Conservation (phyloP, 192 early-diverging fungal genomes). For the Podochytrium sp. region DNA sequence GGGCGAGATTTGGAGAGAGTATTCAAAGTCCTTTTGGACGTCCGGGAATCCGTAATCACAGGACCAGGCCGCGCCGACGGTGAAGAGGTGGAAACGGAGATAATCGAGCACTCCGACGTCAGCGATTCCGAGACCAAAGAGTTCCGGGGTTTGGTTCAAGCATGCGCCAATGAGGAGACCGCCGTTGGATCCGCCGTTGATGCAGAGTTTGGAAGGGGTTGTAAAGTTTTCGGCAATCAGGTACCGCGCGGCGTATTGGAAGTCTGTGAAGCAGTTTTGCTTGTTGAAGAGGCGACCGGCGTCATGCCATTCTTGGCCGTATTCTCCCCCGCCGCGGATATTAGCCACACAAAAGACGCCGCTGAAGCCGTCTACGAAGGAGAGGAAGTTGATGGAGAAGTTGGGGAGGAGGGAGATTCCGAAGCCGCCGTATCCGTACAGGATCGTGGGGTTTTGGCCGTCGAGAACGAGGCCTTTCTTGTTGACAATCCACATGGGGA, state of each 20-base stretch:
- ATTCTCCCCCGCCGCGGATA: conserved; percentile 74
- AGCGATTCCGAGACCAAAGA: conserved; percentile 67
- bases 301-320: conserved; percentile 57
- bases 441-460: conserved; percentile 57
- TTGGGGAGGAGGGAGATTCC: conserved; percentile 50
- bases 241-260: conserved; percentile 70
- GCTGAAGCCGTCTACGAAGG: conserved; percentile 56
- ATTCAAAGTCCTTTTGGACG: conserved; percentile 18
- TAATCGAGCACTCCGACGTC: conserved; percentile 79
- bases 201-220: conserved; percentile 51
- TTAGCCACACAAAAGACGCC: conserved; percentile 66
- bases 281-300: conserved; percentile 60
- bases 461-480: conserved; percentile 55
- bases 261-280: conserved; percentile 78
- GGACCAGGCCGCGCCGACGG: conserved; percentile 71
- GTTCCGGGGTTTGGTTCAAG: conserved; percentile 74
- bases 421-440: conserved; percentile 78
- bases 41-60: conserved; percentile 56
- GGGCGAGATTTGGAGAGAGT: conserved; percentile 53
- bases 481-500: conserved; percentile 70
- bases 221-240: conserved; percentile 65
- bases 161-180: conserved; percentile 71
- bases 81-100: conserved; percentile 77
- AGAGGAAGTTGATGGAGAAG: conserved; percentile 23
- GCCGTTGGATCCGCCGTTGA: conserved; percentile 73